A percentile compares a stretch with the other conserved stretches of the same genome.
phyloP scores from a whole-genome alignment of 2,329 filamentous ascomycete species.

The Colletotrichum coccodes region DNA sequence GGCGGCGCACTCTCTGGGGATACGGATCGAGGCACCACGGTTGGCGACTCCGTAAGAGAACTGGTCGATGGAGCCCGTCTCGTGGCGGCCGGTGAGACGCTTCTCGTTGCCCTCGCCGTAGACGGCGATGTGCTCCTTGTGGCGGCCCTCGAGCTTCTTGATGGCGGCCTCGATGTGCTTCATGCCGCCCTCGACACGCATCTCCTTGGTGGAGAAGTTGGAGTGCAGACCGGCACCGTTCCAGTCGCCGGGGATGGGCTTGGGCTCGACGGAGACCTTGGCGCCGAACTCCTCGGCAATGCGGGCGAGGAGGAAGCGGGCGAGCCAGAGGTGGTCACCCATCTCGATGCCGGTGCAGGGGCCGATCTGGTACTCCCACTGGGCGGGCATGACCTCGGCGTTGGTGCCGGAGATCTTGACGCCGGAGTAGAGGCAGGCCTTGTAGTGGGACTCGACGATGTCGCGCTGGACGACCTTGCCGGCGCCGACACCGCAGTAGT shows the following conservation, averaged over 20 bases:
- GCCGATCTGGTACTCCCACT: conserved; percentile 98
- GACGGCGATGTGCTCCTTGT: conserved; percentile 88
- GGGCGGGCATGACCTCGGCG: conserved; percentile 97
- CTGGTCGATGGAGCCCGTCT: conserved; percentile 92
- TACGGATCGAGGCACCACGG: conserved; percentile 93
- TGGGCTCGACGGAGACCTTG: conserved; percentile 94
- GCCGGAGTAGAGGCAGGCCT: conserved; percentile 73
- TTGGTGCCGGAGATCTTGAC: conserved; percentile 98
- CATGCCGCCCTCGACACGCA: conserved; percentile 90
- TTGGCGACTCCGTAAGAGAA: conserved; percentile 97
- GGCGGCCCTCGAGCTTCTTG: conserved; percentile 83
- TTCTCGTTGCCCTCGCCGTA: conserved; percentile 97
- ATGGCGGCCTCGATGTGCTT: conserved; percentile 90
- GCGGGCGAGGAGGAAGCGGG: conserved; percentile 84
- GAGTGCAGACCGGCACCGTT: conserved; percentile 94
- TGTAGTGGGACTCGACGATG: conserved; percentile 95
- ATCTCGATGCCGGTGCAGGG: conserved; percentile 89
- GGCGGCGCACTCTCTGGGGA: conserved; percentile 84
- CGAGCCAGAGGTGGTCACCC: conserved; percentile 95
- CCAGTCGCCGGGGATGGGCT: conserved; percentile 89
- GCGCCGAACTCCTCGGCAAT: conserved; percentile 97
- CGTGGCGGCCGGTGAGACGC: conserved; percentile 91
- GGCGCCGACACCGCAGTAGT: conserved; percentile 92
- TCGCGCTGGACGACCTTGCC: conserved; percentile 98
- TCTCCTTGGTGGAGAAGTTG: conserved; percentile 92